Conservation (phyloP, 805 yeast species). For the Allodekkera sacchari region DNA sequence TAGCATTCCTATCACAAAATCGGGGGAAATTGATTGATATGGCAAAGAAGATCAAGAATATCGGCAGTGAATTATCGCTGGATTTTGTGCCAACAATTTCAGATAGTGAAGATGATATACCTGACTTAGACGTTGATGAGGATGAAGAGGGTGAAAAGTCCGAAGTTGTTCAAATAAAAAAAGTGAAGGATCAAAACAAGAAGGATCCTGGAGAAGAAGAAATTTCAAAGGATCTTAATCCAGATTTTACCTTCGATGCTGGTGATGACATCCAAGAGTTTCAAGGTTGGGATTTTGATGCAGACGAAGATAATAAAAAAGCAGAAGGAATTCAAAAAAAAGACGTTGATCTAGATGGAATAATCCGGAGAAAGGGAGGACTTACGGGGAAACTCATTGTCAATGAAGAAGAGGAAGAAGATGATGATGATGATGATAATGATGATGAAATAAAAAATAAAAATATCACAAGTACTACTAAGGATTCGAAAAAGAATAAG, state of each 20-base stretch:
- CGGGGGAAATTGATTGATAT: background rate
- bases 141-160: slow-evolving; percentile 8
- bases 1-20: background rate
- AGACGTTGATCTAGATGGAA: slow-evolving; percentile 81
- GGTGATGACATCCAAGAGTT: slow-evolving; percentile 37
- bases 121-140: slow-evolving; percentile 28
- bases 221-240: slow-evolving; percentile 54
- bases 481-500: slow-evolving; percentile 27
- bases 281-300: slow-evolving; percentile 81
- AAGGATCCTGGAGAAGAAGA: slow-evolving; percentile 27
- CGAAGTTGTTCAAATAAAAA: slow-evolving; percentile 14
- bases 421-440: slow-evolving; percentile 23
- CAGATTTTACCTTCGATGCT: slow-evolving; percentile 61
- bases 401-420: slow-evolving; percentile 31
- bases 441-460: slow-evolving; percentile 31
- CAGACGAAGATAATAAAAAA: slow-evolving; percentile 28
- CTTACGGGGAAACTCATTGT: slow-evolving; percentile 18
- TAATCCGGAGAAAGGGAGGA: slow-evolving; percentile 83
- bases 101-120: slow-evolving; percentile 59
- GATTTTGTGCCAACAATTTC: slow-evolving; percentile 71
- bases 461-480: slow-evolving; percentile 4
- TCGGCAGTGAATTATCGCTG: background rate
- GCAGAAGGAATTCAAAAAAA: slow-evolving; percentile 24
- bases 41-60: background rate
- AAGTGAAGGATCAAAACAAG: slow-evolving; percentile 22